phyloP scores from a whole-genome alignment of 2,329 filamentous ascomycete genomes.

The Trichophaea hybrida region DNA sequence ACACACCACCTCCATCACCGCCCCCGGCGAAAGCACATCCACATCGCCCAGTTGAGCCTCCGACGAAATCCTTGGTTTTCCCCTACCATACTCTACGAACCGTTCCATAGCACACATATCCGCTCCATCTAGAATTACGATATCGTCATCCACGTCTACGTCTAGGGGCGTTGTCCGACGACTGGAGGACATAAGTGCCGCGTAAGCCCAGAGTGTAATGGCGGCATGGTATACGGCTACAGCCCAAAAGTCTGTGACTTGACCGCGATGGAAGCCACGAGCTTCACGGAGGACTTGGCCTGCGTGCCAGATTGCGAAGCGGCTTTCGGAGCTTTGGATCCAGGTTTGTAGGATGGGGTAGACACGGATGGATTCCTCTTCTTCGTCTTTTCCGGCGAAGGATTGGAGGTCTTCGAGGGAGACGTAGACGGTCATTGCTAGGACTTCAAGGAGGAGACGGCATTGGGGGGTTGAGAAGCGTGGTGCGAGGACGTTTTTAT shows the following conservation, averaged over 20 bases:
- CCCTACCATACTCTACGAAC: not conserved
- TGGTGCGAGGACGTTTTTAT: slow-evolving; percentile 1
- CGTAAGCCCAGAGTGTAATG: slow-evolving; percentile 1
- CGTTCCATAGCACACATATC: not conserved
- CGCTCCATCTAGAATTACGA: not conserved
- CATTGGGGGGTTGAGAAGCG: not conserved
- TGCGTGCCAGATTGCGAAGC: not conserved
- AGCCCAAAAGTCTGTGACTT: not conserved
- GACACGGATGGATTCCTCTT: not conserved
- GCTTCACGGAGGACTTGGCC: slow-evolving; percentile 1
- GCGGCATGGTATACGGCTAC: slow-evolving; percentile 2
- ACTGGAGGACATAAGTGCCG: not conserved
- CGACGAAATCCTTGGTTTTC: not conserved
- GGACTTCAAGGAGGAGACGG: not conserved
- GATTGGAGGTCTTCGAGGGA: slow-evolving; percentile 2
- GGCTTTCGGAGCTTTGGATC: not conserved
- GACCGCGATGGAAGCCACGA: not conserved
- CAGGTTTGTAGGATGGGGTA: not conserved
- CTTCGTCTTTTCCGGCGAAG: slow-evolving; percentile 2
- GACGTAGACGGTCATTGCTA: slow-evolving; percentile 1
- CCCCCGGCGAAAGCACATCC: not conserved
- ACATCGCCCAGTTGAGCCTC: not conserved
- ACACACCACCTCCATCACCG: not conserved
- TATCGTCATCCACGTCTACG: not conserved
- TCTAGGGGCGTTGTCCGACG: not conserved